A percentile compares a stretch with the other conserved stretches of the same genome.
Evolutionary conservation across 2,329 filamentous ascomycete genomes (phyloP).

Genomic region (Tolypocladium album): DNA sequence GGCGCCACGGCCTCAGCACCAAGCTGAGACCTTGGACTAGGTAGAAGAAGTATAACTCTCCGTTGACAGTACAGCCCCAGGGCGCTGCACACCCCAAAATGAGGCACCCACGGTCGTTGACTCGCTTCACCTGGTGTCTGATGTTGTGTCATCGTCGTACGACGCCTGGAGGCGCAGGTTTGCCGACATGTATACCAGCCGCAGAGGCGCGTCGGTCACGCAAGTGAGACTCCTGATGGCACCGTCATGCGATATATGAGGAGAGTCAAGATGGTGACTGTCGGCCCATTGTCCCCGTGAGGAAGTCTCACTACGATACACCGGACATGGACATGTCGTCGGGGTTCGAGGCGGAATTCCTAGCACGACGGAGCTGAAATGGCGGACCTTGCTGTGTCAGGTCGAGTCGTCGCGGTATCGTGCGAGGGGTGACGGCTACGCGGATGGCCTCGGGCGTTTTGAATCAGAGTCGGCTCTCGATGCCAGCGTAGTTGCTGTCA

Average conservation of each 20-base stretch:
- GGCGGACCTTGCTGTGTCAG: neutral
- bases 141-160: slow-evolving; percentile 1
- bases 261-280: neutral
- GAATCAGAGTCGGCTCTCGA: slow-evolving; percentile 68
- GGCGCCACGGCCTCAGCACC: neutral
- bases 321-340: neutral
- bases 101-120: neutral
- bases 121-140: slow-evolving; percentile 1
- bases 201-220: neutral
- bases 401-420: neutral
- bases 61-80: neutral
- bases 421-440: neutral
- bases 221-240: neutral
- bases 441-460: neutral
- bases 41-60: neutral
- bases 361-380: neutral
- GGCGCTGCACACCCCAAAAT: neutral
- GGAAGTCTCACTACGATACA: neutral
- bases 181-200: neutral
- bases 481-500: slow-evolving; percentile 52
- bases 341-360: neutral
- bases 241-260: neutral
- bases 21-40: neutral
- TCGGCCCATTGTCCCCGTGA: neutral
- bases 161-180: neutral